A percentile compares a stretch with the other conserved stretches of the same genome.
Conservation (phyloP, 2,329 filamentous ascomycete species). For the Cladophialophora carrionii region DNA sequence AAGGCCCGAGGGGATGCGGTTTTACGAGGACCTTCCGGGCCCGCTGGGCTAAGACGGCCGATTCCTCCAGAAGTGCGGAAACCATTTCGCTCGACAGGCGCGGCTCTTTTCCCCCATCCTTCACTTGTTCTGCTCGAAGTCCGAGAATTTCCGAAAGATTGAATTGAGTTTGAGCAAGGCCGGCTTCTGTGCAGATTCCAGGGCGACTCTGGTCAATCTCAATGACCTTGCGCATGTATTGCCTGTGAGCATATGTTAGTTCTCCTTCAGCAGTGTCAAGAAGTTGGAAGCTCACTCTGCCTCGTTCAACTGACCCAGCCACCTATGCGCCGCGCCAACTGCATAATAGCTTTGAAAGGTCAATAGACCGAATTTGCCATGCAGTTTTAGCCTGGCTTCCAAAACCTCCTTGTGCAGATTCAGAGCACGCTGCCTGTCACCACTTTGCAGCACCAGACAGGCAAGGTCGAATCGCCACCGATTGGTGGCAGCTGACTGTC, state of each 20-base stretch:
- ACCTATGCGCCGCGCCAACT: not conserved
- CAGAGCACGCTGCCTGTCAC: constrained; percentile 5
- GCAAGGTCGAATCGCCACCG: constrained; percentile 8
- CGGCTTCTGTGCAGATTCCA: not conserved
- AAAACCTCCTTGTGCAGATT: constrained; percentile 5
- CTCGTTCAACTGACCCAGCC: not conserved
- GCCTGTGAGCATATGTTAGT: not conserved
- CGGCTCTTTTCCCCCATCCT: not conserved
- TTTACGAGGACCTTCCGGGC: not conserved
- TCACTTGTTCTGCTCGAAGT: not conserved
- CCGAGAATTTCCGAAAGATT: not conserved
- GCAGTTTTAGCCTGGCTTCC: constrained; percentile 1
- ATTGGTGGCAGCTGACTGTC: not conserved
- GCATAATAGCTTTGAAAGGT: constrained; percentile 11
- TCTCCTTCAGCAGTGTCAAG: not conserved
- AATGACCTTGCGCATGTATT: not conserved
- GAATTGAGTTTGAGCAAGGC: constrained; percentile 8
- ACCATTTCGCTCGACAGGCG: not conserved
- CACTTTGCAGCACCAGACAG: constrained; percentile 3
- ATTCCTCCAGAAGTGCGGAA: not conserved
- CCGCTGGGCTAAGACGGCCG: not conserved
- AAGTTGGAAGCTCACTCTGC: constrained; percentile 4
- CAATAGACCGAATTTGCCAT: not conserved
- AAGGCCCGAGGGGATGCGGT: constrained; percentile 1
- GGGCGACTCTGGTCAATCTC: not conserved